Percentiles rank a stretch among this genome's conserved stretches.
Conservation (phyloP, 495 filamentous ascomycete genomes). For the Talaromyces adpressus region DNA sequence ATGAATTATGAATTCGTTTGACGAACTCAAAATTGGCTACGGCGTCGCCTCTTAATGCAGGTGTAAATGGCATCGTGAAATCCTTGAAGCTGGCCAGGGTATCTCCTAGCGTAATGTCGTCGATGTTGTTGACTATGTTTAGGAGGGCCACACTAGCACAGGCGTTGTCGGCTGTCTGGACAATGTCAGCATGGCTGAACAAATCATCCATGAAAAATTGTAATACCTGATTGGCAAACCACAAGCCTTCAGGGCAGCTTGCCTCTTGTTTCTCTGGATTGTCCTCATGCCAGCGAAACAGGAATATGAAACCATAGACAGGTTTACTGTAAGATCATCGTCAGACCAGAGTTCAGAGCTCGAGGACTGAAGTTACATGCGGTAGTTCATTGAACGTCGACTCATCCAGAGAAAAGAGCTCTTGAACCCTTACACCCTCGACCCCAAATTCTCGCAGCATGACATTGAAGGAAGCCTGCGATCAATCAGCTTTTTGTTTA, state of each 20-base stretch:
- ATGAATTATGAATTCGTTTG: constrained; percentile 78
- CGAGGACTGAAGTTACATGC: constrained; percentile 30
- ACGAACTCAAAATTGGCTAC: constrained; percentile 71
- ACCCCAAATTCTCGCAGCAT: constrained; percentile 77
- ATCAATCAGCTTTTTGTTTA: background rate
- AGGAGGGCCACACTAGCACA: constrained; percentile 85
- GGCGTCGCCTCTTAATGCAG: constrained; percentile 66
- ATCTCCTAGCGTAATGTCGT: constrained; percentile 55
- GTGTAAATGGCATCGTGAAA: constrained; percentile 57
- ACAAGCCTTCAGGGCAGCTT: constrained; percentile 61
- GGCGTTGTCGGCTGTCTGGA: constrained; percentile 66
- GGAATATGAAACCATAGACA: constrained; percentile 75
- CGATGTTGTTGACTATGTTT: constrained; percentile 85
- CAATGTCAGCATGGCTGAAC: constrained; percentile 3
- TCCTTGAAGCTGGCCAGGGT: constrained; percentile 63
- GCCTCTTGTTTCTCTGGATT: constrained; percentile 49
- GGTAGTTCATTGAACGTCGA: constrained; percentile 57
- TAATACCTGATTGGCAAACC: constrained; percentile 88
- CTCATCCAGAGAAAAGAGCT: constrained; percentile 70
- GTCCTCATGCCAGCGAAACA: constrained; percentile 64
- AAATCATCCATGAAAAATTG: background rate
- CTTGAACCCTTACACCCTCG: constrained; percentile 63
- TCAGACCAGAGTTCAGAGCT: background rate
- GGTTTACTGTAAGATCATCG: constrained; percentile 46
- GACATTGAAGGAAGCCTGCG: constrained; percentile 71